Evolutionary conservation across 179 eudicot species (phyloP).

Genomic region (Beta lomatogona): DNA sequence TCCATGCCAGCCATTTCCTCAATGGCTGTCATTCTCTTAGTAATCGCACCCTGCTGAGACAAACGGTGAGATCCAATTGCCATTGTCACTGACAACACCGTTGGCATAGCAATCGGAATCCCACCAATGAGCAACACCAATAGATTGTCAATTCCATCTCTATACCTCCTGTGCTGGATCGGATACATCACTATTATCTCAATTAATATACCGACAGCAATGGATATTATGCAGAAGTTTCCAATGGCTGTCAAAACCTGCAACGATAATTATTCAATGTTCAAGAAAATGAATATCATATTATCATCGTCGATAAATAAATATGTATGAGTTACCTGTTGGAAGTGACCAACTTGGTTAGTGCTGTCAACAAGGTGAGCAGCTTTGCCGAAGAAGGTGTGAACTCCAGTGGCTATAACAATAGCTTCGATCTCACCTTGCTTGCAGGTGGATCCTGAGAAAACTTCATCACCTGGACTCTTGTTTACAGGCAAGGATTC

Average conservation of each 20-base stretch:
- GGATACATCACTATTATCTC: conserved; percentile 82
- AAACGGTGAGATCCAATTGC: conserved; percentile 88
- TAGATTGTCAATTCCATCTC: conserved; percentile 82
- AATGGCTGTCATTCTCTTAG: conserved; percentile 94
- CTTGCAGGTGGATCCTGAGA: conserved; percentile 90
- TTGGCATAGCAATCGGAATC: conserved; percentile 93
- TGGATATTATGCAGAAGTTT: conserved; percentile 80
- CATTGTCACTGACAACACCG: conserved; percentile 89
- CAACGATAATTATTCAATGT: not conserved
- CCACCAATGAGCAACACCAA: conserved; percentile 90
- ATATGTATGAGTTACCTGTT: conserved; percentile 46
- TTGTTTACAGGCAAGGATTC: conserved; percentile 84
- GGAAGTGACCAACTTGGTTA: conserved; percentile 85
- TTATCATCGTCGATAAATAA: too few species aligned
- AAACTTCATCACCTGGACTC: conserved; percentile 72
- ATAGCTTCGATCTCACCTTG: conserved; percentile 92
- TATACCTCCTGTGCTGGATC: conserved; percentile 68
- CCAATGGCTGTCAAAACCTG: conserved; percentile 88
- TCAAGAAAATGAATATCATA: not conserved
- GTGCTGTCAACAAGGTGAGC: conserved; percentile 96
- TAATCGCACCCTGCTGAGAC: conserved; percentile 87
- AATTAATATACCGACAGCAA: conserved; percentile 58
- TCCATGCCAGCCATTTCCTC: conserved; percentile 98
- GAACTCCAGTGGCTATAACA: conserved; percentile 88
- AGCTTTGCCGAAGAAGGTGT: conserved; percentile 90